Evolutionary conservation across 2,329 filamentous ascomycete species (phyloP).

Genomic region (Tolypocladium pustulatum): DNA sequence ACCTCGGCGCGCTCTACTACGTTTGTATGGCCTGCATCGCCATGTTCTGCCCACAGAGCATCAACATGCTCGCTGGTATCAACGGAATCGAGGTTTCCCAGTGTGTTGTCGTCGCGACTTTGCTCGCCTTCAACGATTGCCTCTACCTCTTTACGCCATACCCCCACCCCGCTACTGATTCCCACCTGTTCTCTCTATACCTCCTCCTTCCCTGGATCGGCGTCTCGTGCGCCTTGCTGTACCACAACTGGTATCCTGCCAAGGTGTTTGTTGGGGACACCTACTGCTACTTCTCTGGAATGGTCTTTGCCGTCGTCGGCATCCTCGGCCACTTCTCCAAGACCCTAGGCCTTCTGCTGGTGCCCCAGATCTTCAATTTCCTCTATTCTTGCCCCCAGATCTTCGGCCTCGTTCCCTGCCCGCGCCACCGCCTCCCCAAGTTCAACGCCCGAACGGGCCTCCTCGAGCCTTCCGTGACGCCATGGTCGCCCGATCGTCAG

Average conservation of each 20-base stretch:
- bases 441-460: conserved; percentile 81
- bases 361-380: conserved; percentile 96
- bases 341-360: conserved; percentile 79
- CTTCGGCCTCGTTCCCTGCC: conserved; percentile 82
- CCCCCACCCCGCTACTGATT: conserved; percentile 89
- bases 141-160: conserved; percentile 78
- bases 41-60: conserved; percentile 97
- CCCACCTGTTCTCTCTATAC: conserved; percentile 92
- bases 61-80: conserved; percentile 99
- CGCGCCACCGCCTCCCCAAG: conserved; percentile 78
- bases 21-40: conserved; percentile 92
- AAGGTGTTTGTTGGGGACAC: conserved; percentile 96
- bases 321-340: conserved; percentile 98
- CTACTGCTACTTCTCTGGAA: conserved; percentile 98
- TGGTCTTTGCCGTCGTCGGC: conserved; percentile 95
- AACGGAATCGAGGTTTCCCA: conserved; percentile 97
- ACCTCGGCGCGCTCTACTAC: conserved; percentile 81
- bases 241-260: conserved; percentile 93
- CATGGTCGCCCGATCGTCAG: conserved; percentile 58
- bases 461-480: conserved; percentile 76
- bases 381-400: conserved; percentile 87
- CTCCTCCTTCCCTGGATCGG: conserved; percentile 89
- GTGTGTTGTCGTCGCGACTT: conserved; percentile 76
- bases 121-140: conserved; percentile 77
- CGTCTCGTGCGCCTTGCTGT: conserved; percentile 75